Evolutionary conservation across 805 yeast genomes (phyloP).

Genomic region (Saturnispora silvae): DNA sequence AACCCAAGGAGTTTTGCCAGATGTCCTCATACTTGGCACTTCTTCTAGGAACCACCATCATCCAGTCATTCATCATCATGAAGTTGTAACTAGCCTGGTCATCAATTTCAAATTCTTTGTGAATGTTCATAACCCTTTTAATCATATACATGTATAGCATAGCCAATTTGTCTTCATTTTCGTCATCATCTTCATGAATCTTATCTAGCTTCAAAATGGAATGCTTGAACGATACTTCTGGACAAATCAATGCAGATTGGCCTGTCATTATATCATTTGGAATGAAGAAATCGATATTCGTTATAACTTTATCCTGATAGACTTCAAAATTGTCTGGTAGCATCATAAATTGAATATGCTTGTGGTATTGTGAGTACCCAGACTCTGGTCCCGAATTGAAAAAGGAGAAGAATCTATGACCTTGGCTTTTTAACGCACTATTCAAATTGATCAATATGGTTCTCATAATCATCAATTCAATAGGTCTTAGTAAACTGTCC

Average conservation of each 20-base stretch:
- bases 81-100: slow-evolving; percentile 65
- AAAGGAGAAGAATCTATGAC: slow-evolving; percentile 59
- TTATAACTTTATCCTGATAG: slow-evolving; percentile 43
- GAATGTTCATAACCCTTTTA: slow-evolving; percentile 58
- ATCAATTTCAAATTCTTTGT: slow-evolving; percentile 38
- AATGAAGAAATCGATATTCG: slow-evolving; percentile 37
- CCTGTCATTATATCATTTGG: slow-evolving; percentile 34
- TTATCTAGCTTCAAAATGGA: slow-evolving; percentile 56
- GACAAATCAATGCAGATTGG: slow-evolving; percentile 50
- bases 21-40: slow-evolving; percentile 40
- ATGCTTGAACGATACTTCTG: slow-evolving; percentile 70
- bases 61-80: slow-evolving; percentile 71
- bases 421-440: slow-evolving; percentile 22
- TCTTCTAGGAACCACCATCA: slow-evolving; percentile 78
- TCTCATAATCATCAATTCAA: slow-evolving; percentile 55
- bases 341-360: slow-evolving; percentile 78
- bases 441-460: slow-evolving; percentile 43
- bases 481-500: slow-evolving; percentile 55
- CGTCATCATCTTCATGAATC: slow-evolving; percentile 29
- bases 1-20: slow-evolving; percentile 75
- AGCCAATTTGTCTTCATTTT: slow-evolving; percentile 48
- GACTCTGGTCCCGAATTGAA: slow-evolving; percentile 81
- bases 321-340: slow-evolving; percentile 51
- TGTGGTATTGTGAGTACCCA: slow-evolving; percentile 94
- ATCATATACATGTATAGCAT: slow-evolving; percentile 63